A percentile compares a stretch with the other conserved stretches of the same genome.
These are phyloP conservation scores for Pythium aquatile DNA, from an alignment of 352 stramenopile genomes.

Conservation along the genomic window DNA sequence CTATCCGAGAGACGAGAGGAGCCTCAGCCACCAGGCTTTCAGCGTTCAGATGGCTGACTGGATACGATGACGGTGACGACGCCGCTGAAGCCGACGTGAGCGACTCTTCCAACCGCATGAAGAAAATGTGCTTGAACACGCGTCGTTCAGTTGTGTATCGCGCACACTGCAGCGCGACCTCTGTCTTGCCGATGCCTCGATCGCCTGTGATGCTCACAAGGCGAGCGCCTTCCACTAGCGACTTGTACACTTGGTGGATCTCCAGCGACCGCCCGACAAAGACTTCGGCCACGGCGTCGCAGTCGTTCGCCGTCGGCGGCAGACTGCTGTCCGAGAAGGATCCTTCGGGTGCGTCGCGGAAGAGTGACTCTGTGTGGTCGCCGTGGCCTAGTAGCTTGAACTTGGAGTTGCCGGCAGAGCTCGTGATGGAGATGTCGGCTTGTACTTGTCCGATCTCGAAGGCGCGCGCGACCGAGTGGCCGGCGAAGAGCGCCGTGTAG, in stretches of 20 bases:
- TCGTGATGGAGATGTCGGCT: conserved; percentile 62
- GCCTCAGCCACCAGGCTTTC: background rate
- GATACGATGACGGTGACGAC: conserved; percentile 1
- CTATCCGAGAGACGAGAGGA: conserved; percentile 21
- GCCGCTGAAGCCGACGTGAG: background rate
- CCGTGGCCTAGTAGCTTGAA: conserved; percentile 82
- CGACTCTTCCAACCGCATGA: conserved; percentile 45
- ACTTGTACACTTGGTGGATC: conserved; percentile 75
- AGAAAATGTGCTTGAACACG: conserved; percentile 76
- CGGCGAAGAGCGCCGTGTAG: conserved; percentile 83
- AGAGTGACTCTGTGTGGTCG: conserved; percentile 76
- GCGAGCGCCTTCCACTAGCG: conserved; percentile 69
- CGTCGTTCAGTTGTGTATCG: conserved; percentile 74
- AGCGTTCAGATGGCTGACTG: background rate
- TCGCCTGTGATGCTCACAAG: conserved; percentile 76
- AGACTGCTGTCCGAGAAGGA: conserved; percentile 64
- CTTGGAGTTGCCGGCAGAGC: conserved; percentile 42
- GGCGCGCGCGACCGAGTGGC: conserved; percentile 67
- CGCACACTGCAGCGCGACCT: conserved; percentile 72
- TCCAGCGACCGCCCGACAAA: conserved; percentile 82
- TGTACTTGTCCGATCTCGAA: conserved; percentile 86
- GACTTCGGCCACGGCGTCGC: conserved; percentile 66
- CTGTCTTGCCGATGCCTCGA: conserved; percentile 76
- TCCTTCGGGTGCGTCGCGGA: conserved; percentile 51
- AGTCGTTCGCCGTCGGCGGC: conserved; percentile 59